phyloP scores from a whole-genome alignment of 176 grass and related monocot species.

The Rhynchospora breviuscula region DNA sequence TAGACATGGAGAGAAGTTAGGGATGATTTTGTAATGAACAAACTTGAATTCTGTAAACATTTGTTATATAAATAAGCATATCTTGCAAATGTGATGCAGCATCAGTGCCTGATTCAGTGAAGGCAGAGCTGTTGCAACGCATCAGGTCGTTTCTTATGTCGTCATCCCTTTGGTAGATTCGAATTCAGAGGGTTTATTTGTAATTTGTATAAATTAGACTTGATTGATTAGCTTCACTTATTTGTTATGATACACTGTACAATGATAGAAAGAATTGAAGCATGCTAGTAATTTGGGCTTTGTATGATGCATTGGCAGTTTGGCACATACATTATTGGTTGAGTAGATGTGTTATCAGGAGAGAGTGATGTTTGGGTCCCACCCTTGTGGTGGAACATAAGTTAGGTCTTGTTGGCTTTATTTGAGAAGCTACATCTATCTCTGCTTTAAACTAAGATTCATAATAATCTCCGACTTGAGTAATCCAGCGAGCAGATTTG shows the following conservation, averaged over 20 bases:
- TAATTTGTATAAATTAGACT: conserved; percentile 22
- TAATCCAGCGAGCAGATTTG: not conserved
- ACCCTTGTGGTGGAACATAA: not conserved
- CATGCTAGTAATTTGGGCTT: not conserved
- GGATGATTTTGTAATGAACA: not conserved
- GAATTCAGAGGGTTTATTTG: not conserved
- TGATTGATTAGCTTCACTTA: not conserved
- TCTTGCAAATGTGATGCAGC: conserved; percentile 41
- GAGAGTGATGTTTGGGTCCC: not conserved
- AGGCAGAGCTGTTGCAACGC: conserved; percentile 86
- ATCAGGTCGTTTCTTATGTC: conserved; percentile 84
- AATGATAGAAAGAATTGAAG: not conserved
- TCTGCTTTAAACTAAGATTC: not conserved
- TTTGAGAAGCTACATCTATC: not conserved
- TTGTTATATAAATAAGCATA: conserved; percentile 3
- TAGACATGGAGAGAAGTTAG: not conserved
- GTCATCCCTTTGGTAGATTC: conserved; percentile 49
- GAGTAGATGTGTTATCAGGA: not conserved
- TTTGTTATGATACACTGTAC: not conserved
- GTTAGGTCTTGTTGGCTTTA: not conserved
- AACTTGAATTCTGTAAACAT: not conserved
- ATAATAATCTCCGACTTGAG: not conserved
- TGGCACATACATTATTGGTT: not conserved
- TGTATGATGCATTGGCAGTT: not conserved
- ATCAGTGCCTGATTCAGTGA: conserved; percentile 85